Conservation (phyloP, 495 filamentous ascomycete genomes). For the Coniosporium apollinis region DNA sequence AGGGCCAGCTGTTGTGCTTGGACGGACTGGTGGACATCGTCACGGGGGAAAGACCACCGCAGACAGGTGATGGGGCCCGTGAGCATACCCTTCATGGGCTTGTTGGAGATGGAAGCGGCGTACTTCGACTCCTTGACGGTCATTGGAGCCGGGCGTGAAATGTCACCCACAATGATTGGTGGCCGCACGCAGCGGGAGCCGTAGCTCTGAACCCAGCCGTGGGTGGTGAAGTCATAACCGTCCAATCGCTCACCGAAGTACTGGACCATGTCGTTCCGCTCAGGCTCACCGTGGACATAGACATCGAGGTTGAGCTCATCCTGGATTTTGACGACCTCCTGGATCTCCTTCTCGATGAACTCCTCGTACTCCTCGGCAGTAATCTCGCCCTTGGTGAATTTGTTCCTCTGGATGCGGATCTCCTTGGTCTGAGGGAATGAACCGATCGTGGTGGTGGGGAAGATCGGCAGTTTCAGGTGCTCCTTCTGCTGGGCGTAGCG, state of each 20-base stretch:
- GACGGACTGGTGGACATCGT: constrained; percentile 95
- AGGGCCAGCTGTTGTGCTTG: constrained; percentile 98
- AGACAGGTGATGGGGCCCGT: constrained; percentile 97
- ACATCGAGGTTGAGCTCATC: constrained; percentile 95
- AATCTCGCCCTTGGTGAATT: constrained; percentile 97
- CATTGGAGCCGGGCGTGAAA: constrained; percentile 91
- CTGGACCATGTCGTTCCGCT: constrained; percentile 99
- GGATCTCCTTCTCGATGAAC: constrained; percentile 97
- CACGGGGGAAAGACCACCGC: constrained; percentile 98
- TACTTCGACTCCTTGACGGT: constrained; percentile 99
- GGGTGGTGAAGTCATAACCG: constrained; percentile 96
- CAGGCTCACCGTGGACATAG: constrained; percentile 93
- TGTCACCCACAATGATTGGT: constrained; percentile 94
- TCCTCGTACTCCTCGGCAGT: constrained; percentile 79
- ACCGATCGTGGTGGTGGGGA: constrained; percentile 98
- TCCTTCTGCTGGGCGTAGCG: constrained; percentile 75
- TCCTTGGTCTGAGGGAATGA: constrained; percentile 99
- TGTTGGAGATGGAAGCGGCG: constrained; percentile 84
- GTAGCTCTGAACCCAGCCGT: constrained; percentile 97
- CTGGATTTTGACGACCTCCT: constrained; percentile 83
- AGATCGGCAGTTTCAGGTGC: constrained; percentile 77
- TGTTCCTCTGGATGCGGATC: constrained; percentile 88
- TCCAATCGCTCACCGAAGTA: constrained; percentile 97
- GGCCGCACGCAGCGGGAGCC: constrained; percentile 95
- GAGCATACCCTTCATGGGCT: constrained; percentile 99